Percentiles rank a stretch among this genome's conserved stretches.
Evolutionary conservation across 2,329 filamentous ascomycete species (phyloP).

Genomic region (Trichoderma sp.): DNA sequence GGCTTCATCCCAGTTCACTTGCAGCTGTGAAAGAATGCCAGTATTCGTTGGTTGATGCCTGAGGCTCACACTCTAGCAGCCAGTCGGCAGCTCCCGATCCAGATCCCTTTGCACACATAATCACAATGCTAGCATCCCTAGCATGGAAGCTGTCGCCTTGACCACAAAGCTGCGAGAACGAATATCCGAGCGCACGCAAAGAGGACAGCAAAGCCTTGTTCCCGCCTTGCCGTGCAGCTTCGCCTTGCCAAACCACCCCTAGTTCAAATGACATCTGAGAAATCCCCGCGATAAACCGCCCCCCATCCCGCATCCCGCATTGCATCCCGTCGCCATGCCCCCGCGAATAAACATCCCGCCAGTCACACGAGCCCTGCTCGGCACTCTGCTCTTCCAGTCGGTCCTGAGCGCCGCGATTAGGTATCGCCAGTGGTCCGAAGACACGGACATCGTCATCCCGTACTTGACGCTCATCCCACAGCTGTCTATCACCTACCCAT

Average conservation of each 20-base stretch:
- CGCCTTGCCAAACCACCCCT: neutral
- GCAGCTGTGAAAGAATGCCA: neutral
- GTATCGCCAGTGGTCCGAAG: conserved; percentile 64
- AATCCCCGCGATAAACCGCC: conserved; percentile 1
- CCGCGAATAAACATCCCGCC: conserved; percentile 89
- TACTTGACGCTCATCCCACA: conserved; percentile 87
- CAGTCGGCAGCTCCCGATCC: neutral
- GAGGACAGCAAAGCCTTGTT: neutral
- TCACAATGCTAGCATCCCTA: conserved; percentile 5
- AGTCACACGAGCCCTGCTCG: conserved; percentile 78
- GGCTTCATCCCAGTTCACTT: neutral
- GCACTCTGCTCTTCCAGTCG: conserved; percentile 72
- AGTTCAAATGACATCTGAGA: conserved; percentile 13
- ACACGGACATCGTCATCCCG: conserved; percentile 68
- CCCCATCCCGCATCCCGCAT: conserved; percentile 2
- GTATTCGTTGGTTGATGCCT: neutral
- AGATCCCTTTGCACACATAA: conserved; percentile 8
- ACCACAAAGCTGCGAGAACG: neutral
- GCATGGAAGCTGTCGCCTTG: conserved; percentile 1
- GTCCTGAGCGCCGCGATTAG: conserved; percentile 77
- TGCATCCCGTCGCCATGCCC: conserved; percentile 55
- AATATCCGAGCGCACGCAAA: neutral
- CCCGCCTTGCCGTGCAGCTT: neutral
- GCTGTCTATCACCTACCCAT: conserved; percentile 81
- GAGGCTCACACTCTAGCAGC: neutral